Base-by-base conservation (phyloP, 2,329 filamentous ascomycete genomes). In the Rutstroemia sp. region DNA sequence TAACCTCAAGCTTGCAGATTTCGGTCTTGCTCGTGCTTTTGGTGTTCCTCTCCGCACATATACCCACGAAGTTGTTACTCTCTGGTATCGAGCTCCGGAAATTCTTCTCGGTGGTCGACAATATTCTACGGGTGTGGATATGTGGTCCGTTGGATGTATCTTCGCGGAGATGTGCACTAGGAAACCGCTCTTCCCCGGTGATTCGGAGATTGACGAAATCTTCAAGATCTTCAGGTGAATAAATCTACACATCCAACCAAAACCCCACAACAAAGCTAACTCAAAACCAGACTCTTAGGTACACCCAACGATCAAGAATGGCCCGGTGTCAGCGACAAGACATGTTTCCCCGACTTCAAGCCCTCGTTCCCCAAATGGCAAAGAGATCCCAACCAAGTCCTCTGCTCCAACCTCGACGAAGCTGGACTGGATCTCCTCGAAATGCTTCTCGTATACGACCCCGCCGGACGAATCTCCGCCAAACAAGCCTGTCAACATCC, bases 151-250 rank as follows among this genome's bases (percentile, higher is more conserved):
- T 50, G 91, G 91, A 60, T 94, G 90, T 72, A 96, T 96, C 72
- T 95, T 96, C 71, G 91, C 92, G 9, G 91, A 96, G 73, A 96
- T 96, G 92, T 95, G 90, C 74, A 96, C 91, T 1, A 83, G 90
- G 67, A 95, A 95, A 74, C 90, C 91, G 5, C 78, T 96, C 45
- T 96, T 96, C 77, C 90, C 91, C 12, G 91, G 91, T 58, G 91
- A 96, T 71, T 94, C 89, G 5, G 90, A 95, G 70, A 95, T 95
- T 73, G 90, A 95, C 68, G 90, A 95, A 73, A 95, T 95, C 69
- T 95, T 95, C 79, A 94, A 92, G 76, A 95, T 87, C 70, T 96
- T 96, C 85, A 83, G 86, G 89, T 90, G 76, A 66, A 79, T 65
- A 3, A 12, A 12, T 2, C 30, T 12, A 16, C 4, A 48, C 12